Percentiles rank a stretch among this genome's conserved stretches.
phyloP scores from a whole-genome alignment of 495 filamentous ascomycete genomes.

The Penicillium egyptiacum region DNA sequence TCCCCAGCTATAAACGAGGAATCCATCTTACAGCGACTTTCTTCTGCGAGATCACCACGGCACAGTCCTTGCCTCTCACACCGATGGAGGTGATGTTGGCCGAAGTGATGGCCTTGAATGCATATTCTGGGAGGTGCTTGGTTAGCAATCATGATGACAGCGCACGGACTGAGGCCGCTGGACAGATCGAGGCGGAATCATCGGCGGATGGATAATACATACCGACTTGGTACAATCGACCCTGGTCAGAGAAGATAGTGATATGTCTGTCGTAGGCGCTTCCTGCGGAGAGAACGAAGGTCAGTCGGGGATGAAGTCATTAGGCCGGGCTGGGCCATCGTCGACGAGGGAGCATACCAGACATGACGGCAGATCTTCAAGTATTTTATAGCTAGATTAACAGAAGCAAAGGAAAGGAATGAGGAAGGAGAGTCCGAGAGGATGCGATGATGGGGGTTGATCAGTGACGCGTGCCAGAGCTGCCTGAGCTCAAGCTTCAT shows the following conservation, averaged over 20 bases:
- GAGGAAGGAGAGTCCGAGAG: conserved; percentile 14
- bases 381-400: conserved; percentile 15
- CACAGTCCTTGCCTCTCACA: conserved; percentile 92
- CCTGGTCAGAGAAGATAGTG: conserved; percentile 99
- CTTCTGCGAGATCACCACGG: conserved; percentile 97
- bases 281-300: conserved; percentile 55
- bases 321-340: conserved; percentile 18
- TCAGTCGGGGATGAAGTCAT: conserved; percentile 44
- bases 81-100: conserved; percentile 98
- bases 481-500: conserved; percentile 49
- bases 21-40: conserved; percentile 85
- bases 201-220: conserved; percentile 43
- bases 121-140: conserved; percentile 74
- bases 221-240: conserved; percentile 99
- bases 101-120: conserved; percentile 98
- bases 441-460: conserved; percentile 28
- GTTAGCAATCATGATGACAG: conserved; percentile 25
- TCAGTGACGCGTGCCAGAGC: conserved; percentile 45
- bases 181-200: background rate
- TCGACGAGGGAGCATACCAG: conserved; percentile 33
- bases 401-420: conserved; percentile 13
- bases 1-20: conserved; percentile 3
- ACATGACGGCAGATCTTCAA: conserved; percentile 38
- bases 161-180: background rate
- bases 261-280: conserved; percentile 98